Conservation (phyloP, 768 basidiomycete species). For the Tylopilus intermedius region DNA sequence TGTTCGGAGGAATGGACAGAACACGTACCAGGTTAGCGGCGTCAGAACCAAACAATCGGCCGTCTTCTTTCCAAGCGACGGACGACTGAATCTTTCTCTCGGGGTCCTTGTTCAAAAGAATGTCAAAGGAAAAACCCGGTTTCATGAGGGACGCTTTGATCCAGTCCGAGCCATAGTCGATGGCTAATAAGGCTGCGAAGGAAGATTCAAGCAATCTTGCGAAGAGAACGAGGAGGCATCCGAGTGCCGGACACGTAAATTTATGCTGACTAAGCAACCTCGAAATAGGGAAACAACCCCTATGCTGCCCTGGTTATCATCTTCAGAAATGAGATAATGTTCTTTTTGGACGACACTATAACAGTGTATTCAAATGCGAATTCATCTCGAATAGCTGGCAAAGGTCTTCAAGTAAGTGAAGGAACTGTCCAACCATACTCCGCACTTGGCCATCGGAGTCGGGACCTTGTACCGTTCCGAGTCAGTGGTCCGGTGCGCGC, state of each 20-base stretch:
- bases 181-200: slow-evolving; percentile 81
- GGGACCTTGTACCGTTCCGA: too few relatives aligned
- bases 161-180: slow-evolving; percentile 98
- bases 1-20: neutral
- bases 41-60: slow-evolving; percentile 85
- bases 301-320: too few relatives aligned
- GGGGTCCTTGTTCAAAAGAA: slow-evolving; percentile 92
- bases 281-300: neutral
- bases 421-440: too few relatives aligned
- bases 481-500: too few relatives aligned
- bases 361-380: too few relatives aligned
- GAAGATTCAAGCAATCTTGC: slow-evolving; percentile 29
- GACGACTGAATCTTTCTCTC: slow-evolving; percentile 91
- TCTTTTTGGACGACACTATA: too few relatives aligned
- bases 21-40: slow-evolving; percentile 78
- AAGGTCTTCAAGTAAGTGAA: too few relatives aligned
- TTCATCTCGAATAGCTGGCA: too few relatives aligned
- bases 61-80: slow-evolving; percentile 89
- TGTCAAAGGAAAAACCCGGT: slow-evolving; percentile 91
- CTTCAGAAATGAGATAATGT: too few relatives aligned
- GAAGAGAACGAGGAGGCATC: slow-evolving; percentile 21
- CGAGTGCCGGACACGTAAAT: slow-evolving; percentile 15
- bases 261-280: slow-evolving; percentile 15
- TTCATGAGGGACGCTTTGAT: slow-evolving; percentile 96
- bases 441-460: too few relatives aligned